Percentiles rank a stretch among this genome's conserved stretches.
These are phyloP conservation scores for Aspergillus sp. DNA, from an alignment of 2,329 filamentous ascomycete genomes.

Conservation along the genomic window DNA sequence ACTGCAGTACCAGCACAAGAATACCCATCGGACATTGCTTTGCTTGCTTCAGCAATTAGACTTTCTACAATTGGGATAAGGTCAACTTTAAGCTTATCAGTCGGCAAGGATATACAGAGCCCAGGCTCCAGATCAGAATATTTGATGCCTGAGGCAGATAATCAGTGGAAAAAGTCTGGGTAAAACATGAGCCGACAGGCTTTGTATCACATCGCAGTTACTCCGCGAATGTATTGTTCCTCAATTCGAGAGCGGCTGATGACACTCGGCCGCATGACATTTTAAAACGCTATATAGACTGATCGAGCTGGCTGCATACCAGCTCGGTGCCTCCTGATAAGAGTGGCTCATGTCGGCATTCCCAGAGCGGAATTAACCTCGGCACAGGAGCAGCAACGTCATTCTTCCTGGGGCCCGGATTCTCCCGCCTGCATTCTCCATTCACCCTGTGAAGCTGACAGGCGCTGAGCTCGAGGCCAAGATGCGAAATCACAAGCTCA, in stretches of 20 bases:
- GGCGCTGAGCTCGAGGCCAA: neutral
- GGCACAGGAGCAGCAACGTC: constrained; percentile 10
- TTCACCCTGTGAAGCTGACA: neutral
- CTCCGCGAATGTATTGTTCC: neutral
- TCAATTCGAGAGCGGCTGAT: neutral
- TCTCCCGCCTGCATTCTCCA: constrained; percentile 2
- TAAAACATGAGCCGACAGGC: constrained; percentile 19
- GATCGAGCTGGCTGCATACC: neutral
- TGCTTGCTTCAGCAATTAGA: neutral
- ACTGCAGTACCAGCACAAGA: neutral
- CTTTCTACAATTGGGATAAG: neutral
- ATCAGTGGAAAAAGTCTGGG: constrained; percentile 13
- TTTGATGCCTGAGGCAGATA: constrained; percentile 1
- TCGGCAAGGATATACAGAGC: neutral
- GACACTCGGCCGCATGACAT: neutral
- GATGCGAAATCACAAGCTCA: constrained; percentile 2
- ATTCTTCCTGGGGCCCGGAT: constrained; percentile 14
- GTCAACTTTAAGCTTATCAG: neutral
- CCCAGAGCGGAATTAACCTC: constrained; percentile 11
- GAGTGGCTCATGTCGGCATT: constrained; percentile 6
- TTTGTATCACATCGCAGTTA: neutral
- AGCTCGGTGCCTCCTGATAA: neutral
- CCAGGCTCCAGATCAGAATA: neutral
- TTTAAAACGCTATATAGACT: neutral
- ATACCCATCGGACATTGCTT: neutral